These are phyloP conservation scores for Salix arbutifolia DNA, from an alignment of 345 rosid genomes.

Conservation along the genomic window DNA sequence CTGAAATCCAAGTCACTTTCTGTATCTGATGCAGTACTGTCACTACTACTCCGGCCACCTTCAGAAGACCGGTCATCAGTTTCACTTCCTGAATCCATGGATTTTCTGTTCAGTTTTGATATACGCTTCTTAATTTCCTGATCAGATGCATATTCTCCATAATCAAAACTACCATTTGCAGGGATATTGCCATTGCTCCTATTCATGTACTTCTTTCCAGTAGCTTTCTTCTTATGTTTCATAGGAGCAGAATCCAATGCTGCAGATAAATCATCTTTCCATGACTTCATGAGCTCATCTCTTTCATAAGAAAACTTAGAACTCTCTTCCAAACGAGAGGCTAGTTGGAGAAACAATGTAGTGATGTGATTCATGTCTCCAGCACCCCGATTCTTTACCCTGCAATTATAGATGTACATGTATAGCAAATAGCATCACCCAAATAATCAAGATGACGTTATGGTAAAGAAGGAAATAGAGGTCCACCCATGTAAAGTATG, in stretches of 20 bases:
- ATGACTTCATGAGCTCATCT: slow-evolving; percentile 70
- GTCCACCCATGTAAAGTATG: background rate
- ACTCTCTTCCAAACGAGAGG: slow-evolving; percentile 79
- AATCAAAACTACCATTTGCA: slow-evolving; percentile 49
- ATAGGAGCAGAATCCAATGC: slow-evolving; percentile 43
- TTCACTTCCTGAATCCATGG: slow-evolving; percentile 81
- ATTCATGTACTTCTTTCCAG: slow-evolving; percentile 60
- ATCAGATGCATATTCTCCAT: slow-evolving; percentile 81
- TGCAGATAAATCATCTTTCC: slow-evolving; percentile 67
- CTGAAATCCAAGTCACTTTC: slow-evolving; percentile 80
- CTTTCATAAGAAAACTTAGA: slow-evolving; percentile 71
- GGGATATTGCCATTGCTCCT: slow-evolving; percentile 54
- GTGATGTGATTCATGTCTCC: slow-evolving; percentile 72
- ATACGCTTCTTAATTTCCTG: slow-evolving; percentile 80
- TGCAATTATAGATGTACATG: slow-evolving; percentile 28
- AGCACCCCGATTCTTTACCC: slow-evolving; percentile 72
- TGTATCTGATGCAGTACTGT: slow-evolving; percentile 72
- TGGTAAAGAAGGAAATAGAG: background rate
- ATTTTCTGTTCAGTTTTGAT: slow-evolving; percentile 70
- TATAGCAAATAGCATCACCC: slow-evolving; percentile 9
- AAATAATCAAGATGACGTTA: background rate
- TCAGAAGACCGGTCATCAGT: slow-evolving; percentile 78
- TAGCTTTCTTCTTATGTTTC: slow-evolving; percentile 59
- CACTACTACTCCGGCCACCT: slow-evolving; percentile 57
- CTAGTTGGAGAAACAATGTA: slow-evolving; percentile 78